Evolutionary conservation across 192 early-diverging fungal genomes (phyloP).

Genomic region (Coemansia sp.): DNA sequence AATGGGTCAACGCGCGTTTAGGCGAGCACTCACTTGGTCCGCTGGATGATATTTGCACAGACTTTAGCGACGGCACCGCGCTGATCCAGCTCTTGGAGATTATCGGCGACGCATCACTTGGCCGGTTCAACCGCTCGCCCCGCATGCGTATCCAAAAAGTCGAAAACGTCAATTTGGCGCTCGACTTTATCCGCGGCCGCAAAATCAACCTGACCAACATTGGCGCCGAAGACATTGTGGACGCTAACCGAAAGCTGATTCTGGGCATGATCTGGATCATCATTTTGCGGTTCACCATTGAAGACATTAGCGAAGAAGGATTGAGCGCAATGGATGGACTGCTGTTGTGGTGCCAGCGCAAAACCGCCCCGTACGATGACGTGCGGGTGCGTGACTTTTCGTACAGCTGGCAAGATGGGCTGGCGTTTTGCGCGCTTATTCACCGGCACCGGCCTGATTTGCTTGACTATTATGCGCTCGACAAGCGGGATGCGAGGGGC

Average conservation of each 20-base stretch:
- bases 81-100: conserved; percentile 83
- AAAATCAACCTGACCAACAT: conserved; percentile 91
- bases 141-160: conserved; percentile 91
- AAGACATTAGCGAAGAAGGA: conserved; percentile 91
- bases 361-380: conserved; percentile 79
- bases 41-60: conserved; percentile 56
- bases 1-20: conserved; percentile 85
- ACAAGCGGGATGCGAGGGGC: conserved; percentile 77
- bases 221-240: conserved; percentile 97
- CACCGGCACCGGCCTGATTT: conserved; percentile 96
- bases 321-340: conserved; percentile 95
- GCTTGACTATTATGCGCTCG: conserved; percentile 80
- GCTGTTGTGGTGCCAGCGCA: conserved; percentile 94
- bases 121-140: conserved; percentile 84
- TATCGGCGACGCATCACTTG: conserved; percentile 86
- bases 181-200: conserved; percentile 86
- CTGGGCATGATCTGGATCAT: conserved; percentile 97
- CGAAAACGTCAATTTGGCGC: conserved; percentile 92
- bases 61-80: conserved; percentile 64
- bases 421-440: conserved; percentile 95
- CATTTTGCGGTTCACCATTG: conserved; percentile 95
- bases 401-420: conserved; percentile 88
- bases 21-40: conserved; percentile 50
- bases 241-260: conserved; percentile 85
- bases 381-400: conserved; percentile 90